phyloP scores from a whole-genome alignment of 495 filamentous ascomycete genomes.

The Evernia prunastri region DNA sequence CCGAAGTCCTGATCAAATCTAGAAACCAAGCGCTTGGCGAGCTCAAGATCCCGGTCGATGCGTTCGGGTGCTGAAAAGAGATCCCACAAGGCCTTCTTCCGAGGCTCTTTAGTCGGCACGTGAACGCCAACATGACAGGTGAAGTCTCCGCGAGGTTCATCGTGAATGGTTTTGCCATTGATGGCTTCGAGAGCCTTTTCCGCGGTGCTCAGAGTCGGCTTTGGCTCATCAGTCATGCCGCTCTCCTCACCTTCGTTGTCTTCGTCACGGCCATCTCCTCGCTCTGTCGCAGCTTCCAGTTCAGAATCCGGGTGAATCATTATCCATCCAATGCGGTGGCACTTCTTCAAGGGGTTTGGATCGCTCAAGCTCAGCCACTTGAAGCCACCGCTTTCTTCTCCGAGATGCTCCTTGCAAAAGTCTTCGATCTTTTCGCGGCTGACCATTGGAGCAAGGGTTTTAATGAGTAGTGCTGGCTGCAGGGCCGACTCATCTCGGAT shows the following conservation, averaged over 20 bases:
- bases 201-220: constrained; percentile 45
- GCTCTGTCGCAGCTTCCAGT: constrained; percentile 37
- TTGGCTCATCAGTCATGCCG: constrained; percentile 38
- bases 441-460: constrained; percentile 95
- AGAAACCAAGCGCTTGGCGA: constrained; percentile 65
- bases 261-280: constrained; percentile 56
- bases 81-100: constrained; percentile 97
- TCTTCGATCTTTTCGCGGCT: constrained; percentile 88
- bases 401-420: constrained; percentile 86
- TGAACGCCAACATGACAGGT: constrained; percentile 96
- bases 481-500: constrained; percentile 74
- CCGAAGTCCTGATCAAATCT: constrained; percentile 81
- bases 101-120: constrained; percentile 71
- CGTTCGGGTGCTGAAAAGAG: constrained; percentile 86
- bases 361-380: constrained; percentile 92
- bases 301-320: constrained; percentile 80
- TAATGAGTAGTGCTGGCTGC: constrained; percentile 91
- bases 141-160: constrained; percentile 87
- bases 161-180: constrained; percentile 94
- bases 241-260: constrained; percentile 56
- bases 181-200: constrained; percentile 85
- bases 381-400: constrained; percentile 78
- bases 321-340: constrained; percentile 97
- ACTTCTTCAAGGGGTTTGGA: constrained; percentile 93
- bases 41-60: constrained; percentile 74